phyloP scores from a whole-genome alignment of 2,329 filamentous ascomycete species.

The Phaeosphaeria sp. region DNA sequence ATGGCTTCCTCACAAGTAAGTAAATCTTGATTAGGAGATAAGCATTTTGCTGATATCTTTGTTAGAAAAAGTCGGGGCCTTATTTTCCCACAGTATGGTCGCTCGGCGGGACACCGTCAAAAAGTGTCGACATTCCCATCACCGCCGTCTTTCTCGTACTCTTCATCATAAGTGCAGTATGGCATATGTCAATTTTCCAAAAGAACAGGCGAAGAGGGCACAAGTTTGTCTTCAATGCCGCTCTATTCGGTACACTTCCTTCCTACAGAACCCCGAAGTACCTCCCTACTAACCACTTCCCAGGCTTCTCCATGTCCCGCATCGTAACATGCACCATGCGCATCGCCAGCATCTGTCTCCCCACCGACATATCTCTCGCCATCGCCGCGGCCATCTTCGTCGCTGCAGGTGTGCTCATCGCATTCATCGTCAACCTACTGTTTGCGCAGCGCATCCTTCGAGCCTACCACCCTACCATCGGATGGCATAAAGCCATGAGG shows the following conservation, averaged over 20 bases:
- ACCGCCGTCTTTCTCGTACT: constrained; percentile 49
- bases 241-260: constrained; percentile 43
- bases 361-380: constrained; percentile 53
- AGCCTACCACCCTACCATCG: constrained; percentile 72
- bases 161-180: constrained; percentile 45
- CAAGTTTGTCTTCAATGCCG: constrained; percentile 49
- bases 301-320: constrained; percentile 54
- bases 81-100: constrained; percentile 34
- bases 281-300: background rate
- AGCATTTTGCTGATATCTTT: background rate
- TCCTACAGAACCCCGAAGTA: background rate
- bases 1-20: background rate
- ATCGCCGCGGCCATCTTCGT: constrained; percentile 72
- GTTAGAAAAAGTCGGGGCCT: constrained; percentile 12
- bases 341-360: constrained; percentile 36
- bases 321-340: constrained; percentile 47
- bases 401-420: constrained; percentile 73
- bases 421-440: constrained; percentile 80
- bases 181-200: constrained; percentile 51
- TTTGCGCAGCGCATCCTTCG: constrained; percentile 76
- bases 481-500: constrained; percentile 66
- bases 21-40: background rate
- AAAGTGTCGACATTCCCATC: constrained; percentile 49
- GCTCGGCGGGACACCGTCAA: constrained; percentile 45
- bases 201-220: constrained; percentile 44